Evolutionary conservation across 352 stramenopile genomes (phyloP), one percentile per base, ranked within the genome.

Genomic region (Globisporangium barbulae): DNA sequence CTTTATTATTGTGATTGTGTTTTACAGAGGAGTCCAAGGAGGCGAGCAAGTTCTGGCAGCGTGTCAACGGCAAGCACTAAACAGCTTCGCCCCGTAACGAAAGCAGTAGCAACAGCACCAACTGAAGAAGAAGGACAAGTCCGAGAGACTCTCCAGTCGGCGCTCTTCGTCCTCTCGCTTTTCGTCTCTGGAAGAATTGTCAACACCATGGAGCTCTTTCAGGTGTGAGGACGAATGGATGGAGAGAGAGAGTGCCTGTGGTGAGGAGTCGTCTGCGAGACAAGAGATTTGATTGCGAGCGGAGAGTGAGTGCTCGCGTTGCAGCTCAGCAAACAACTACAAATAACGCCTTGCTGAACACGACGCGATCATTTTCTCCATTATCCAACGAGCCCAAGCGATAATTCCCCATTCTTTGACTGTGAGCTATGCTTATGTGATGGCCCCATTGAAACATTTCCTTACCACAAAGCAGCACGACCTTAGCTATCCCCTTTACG

Each of bases 11-110:
- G 28, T 60, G 17, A 52, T 39, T 68, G 49, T 30, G 0, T 61
- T 37, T 64, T 61, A 70, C 63, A 86, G 81, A 95, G 71, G 87
- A 95, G 72, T 75, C 88, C 66, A 90, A 86, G 74, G 79, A 90
- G 63, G 83, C 89, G 76, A 89, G 75, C 57, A 92, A 93, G 71
- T 95, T 85, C 84, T 95, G 87, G 87, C 79, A 93, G 74, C 83
- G 83, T 59, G 55, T 85, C 39, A 90, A 95, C 75, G 85, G 82
- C 78, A 95, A 84, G 81, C 83, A 93, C 76, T 93, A 93, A 83
- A 67, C 44, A 50, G 47, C 61, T 35, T 53, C n/a, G 53, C 42
- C 22, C 52, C 8, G 31, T 58, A 58, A 58, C 52, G 17, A 45
- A 44, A 58, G 31, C 30, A 41, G 9, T 28, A 55, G 17, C 28